Conservation (phyloP, 192 early-diverging fungal genomes). For the Coemansia sp. region DNA sequence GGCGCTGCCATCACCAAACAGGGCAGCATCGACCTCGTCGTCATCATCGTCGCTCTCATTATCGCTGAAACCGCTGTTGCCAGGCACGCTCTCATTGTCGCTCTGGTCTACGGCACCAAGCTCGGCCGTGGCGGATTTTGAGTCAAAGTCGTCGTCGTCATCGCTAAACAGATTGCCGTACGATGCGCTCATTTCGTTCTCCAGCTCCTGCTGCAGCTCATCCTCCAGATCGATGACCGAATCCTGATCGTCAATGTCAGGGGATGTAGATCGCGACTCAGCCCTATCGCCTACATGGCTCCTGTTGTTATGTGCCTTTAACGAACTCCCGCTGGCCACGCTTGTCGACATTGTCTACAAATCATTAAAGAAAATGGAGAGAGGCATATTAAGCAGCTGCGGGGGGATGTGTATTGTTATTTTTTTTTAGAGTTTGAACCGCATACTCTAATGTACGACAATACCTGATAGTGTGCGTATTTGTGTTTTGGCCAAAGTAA, state of each 20-base stretch:
- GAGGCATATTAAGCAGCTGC: not conserved
- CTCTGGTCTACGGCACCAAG: constrained; percentile 2
- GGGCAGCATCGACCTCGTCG: constrained; percentile 23
- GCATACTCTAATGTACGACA: not conserved
- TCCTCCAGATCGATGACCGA: constrained; percentile 47
- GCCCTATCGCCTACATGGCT: constrained; percentile 24
- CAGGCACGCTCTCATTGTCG: not conserved
- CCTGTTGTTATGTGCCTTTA: constrained; percentile 32
- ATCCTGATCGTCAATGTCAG: constrained; percentile 33
- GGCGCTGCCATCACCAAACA: constrained; percentile 40
- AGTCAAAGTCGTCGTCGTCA: constrained; percentile 20
- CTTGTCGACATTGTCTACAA: constrained; percentile 50
- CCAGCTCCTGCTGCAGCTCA: constrained; percentile 54
- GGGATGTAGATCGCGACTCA: constrained; percentile 29
- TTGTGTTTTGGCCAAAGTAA: constrained; percentile 3
- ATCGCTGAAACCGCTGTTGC: not conserved
- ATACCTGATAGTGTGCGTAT: not conserved
- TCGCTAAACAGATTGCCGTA: constrained; percentile 49
- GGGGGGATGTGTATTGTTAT: not conserved
- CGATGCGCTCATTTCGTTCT: constrained; percentile 55
- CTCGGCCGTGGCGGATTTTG: constrained; percentile 20
- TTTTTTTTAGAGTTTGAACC: not conserved
- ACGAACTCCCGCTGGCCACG: constrained; percentile 32
- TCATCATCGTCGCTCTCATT: constrained; percentile 4
- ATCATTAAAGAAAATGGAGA: not conserved